A percentile compares a stretch with the other conserved stretches of the same genome.
phyloP scores from a whole-genome alignment of 148 eudicot species.

The Nyssa sinensis region DNA sequence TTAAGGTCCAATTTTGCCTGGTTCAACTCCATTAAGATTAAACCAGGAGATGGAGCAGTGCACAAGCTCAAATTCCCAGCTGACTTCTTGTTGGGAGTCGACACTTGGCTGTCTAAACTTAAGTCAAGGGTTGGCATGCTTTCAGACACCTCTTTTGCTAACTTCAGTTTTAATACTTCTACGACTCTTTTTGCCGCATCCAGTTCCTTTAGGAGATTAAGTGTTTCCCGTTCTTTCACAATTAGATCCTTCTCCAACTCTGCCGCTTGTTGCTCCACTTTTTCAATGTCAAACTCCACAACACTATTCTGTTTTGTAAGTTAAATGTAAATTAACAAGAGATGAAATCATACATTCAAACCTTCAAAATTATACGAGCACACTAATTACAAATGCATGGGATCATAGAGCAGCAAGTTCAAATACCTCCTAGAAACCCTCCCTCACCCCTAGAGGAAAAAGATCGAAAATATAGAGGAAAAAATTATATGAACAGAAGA shows the following conservation, averaged over 20 bases:
- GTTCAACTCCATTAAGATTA: constrained; percentile 62
- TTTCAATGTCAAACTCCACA: constrained; percentile 32
- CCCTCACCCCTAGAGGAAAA: no score
- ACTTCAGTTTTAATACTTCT: constrained; percentile 57
- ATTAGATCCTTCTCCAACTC: constrained; percentile 56
- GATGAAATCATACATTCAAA: background rate
- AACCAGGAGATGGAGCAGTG: constrained; percentile 42
- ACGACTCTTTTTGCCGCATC: constrained; percentile 62
- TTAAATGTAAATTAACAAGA: background rate
- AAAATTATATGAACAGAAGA: background rate
- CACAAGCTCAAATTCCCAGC: constrained; percentile 25
- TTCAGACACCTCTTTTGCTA: constrained; percentile 49
- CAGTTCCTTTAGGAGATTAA: constrained; percentile 56
- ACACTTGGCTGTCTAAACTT: constrained; percentile 2
- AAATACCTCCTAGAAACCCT: no score
- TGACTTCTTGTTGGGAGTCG: constrained; percentile 17
- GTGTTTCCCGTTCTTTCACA: constrained; percentile 68
- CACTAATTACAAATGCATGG: background rate
- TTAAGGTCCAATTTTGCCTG: constrained; percentile 65
- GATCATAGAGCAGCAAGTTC: background rate
- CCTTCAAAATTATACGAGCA: background rate
- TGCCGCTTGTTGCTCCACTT: constrained; percentile 51
- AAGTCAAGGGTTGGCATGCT: constrained; percentile 15
- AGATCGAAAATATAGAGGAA: no score
- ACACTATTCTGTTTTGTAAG: constrained; percentile 24